phyloP scores from a whole-genome alignment of 2,329 filamentous ascomycete species.

The Colletotrichum zoysiae region DNA sequence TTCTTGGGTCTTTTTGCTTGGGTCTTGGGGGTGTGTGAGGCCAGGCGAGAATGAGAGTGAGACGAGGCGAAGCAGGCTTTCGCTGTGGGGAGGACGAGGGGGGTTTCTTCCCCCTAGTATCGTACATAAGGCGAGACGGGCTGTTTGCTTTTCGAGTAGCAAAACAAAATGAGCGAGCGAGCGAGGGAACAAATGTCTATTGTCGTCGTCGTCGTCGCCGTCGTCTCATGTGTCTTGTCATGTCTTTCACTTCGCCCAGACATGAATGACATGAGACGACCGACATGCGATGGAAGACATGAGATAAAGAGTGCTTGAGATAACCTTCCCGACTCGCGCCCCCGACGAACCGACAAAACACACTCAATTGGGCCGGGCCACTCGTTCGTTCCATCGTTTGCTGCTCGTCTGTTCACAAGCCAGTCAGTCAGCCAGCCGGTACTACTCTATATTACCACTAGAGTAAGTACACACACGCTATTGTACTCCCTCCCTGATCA shows the following conservation, averaged over 20 bases:
- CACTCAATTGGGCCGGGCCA: neutral
- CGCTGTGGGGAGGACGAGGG: neutral
- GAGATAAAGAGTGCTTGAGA: neutral
- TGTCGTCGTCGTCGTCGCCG: too few relatives aligned
- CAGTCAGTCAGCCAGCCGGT: neutral
- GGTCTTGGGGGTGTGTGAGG: neutral
- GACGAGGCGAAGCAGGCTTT: slow-evolving; percentile 10
- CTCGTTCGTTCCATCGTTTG: neutral
- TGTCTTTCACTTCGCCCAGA: neutral
- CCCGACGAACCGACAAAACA: neutral
- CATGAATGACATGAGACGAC: neutral
- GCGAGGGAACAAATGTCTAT: neutral
- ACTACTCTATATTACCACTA: too few relatives aligned
- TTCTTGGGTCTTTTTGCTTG: neutral
- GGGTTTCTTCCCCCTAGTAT: too few relatives aligned
- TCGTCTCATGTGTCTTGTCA: neutral
- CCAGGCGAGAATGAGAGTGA: neutral
- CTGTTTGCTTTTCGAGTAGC: neutral
- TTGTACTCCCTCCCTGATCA: neutral
- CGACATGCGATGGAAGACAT: neutral
- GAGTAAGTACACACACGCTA: too few relatives aligned
- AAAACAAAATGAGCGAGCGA: neutral
- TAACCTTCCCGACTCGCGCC: neutral
- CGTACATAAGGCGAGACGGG: neutral
- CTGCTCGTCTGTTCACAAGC: neutral